Conservation (phyloP, 495 filamentous ascomycete genomes). For the Lasiosphaeria hispida region DNA sequence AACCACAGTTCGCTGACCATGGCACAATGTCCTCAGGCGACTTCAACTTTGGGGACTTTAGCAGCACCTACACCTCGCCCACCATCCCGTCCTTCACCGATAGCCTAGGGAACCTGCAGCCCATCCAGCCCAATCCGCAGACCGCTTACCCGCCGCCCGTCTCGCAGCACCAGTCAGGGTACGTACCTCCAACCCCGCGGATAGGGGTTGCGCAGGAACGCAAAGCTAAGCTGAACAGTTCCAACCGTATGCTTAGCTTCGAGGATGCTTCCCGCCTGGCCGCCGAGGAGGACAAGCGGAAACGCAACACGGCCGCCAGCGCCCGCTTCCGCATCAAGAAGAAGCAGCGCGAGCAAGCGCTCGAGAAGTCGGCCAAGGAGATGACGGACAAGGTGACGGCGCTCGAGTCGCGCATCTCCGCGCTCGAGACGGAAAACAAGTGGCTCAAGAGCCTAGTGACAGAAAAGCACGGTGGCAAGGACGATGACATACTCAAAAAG, state of each 20-base stretch:
- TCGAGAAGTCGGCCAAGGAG: conserved; percentile 88
- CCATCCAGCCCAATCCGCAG: conserved; percentile 45
- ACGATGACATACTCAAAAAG: conserved; percentile 42
- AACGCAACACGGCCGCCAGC: conserved; percentile 91
- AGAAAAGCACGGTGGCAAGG: conserved; percentile 75
- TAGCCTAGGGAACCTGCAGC: conserved; percentile 42
- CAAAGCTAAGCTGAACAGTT: conserved; percentile 44
- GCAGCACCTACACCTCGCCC: conserved; percentile 45
- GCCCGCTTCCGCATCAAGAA: conserved; percentile 98
- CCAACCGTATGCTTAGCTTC: conserved; percentile 44
- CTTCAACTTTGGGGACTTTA: conserved; percentile 48
- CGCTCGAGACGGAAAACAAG: conserved; percentile 92
- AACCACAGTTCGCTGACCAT: conserved; percentile 32
- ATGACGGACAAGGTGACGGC: conserved; percentile 77
- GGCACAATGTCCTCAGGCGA: conserved; percentile 52
- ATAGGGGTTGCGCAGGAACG: conserved; percentile 50
- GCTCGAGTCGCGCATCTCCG: conserved; percentile 77
- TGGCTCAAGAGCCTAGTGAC: conserved; percentile 93
- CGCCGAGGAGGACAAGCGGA: conserved; percentile 95
- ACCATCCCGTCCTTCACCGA: conserved; percentile 46
- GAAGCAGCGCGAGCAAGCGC: conserved; percentile 94
- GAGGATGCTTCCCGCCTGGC: conserved; percentile 72
- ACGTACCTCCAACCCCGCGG: conserved; percentile 38
- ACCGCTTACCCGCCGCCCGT: conserved; percentile 36
- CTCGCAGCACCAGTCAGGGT: conserved; percentile 41